phyloP scores from a whole-genome alignment of 306 rosid species.

The Myrica gale region DNA sequence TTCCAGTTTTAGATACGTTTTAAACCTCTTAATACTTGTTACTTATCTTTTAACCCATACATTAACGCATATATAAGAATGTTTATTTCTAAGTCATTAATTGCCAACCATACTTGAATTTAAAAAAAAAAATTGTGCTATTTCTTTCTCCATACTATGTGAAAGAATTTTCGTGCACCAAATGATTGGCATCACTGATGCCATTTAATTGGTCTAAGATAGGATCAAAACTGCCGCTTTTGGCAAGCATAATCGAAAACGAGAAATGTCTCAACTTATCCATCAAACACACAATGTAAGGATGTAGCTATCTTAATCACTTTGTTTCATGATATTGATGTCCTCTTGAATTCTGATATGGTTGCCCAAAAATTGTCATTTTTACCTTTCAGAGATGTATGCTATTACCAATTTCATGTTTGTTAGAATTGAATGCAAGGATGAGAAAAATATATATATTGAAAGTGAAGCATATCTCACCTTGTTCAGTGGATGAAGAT shows the following conservation, averaged over 20 bases:
- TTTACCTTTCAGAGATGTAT: not conserved
- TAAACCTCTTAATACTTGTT: not conserved
- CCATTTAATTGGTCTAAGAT: not conserved
- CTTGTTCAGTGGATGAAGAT: slow-evolving; percentile 94
- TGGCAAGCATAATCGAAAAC: not conserved
- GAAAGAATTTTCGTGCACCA: slow-evolving; percentile 2
- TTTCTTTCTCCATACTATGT: too few relatives aligned
- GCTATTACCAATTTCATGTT: not conserved
- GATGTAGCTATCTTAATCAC: not conserved
- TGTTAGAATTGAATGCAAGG: not conserved
- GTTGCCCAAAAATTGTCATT: not conserved
- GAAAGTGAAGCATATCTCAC: slow-evolving; percentile 39
- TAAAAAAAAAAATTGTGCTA: not conserved
- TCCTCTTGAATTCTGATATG: not conserved
- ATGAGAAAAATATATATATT: not conserved
- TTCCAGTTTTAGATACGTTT: not conserved
- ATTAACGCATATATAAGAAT: not conserved
- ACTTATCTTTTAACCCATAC: not conserved
- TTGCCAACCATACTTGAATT: not conserved
- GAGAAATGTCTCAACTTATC: not conserved
- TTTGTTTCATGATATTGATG: not conserved
- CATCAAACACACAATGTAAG: not conserved
- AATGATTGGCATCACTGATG: not conserved
- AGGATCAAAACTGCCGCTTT: not conserved
- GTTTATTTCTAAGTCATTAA: not conserved